Base-by-base conservation (phyloP, 148 eudicot genomes). In the Rhododendron vialii region DNA sequence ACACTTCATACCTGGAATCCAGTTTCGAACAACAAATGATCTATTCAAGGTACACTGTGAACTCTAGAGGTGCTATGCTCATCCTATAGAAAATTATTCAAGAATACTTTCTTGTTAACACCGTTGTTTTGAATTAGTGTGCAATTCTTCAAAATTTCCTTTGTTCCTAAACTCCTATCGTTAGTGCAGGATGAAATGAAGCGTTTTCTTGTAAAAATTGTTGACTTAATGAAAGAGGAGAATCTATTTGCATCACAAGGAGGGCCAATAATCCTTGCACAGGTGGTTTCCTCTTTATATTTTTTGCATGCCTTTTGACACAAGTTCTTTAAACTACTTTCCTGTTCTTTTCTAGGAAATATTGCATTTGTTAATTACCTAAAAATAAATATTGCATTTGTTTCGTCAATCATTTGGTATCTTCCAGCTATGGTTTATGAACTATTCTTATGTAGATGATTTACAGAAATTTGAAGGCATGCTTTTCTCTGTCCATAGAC, bases 231-330 rank as follows among this genome's bases (percentile, higher is more conserved):
- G 93, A 92, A 90, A 84, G 91, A 83, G 9, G 93, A 90, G 88
- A 89, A 86, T 38, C 89, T 90, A 17, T 92, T 90, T 86, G 91
- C 93, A 82, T 80, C 93, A n/a, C 93, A 92, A 92, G 93, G 91
- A 86, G 93, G 93, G 74, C 92, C 93, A 22, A 90, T 90, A 20
- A 92, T 92, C 57, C 90, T 90, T 33, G 90, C 91, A 8, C 93
- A 92, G 92, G 92, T 91, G 48, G 30, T 35, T 76, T 76, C 63
- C 18, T 69, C 73, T 86, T 55, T 28, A 65, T 36, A 48, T 74
- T 84, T 20, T 14, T 80, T 7, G 61, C 82, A n/a, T 41, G 45
- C 45, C 45, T 41, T 41, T 50, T 59, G 65, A 17, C 61, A 33
- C 26, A 33, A 80, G 20, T 13, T 80, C 4, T 15, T 48, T 12